phyloP scores from a whole-genome alignment of 1,139 yeast species.

The Blastobotrys petasosporus region DNA sequence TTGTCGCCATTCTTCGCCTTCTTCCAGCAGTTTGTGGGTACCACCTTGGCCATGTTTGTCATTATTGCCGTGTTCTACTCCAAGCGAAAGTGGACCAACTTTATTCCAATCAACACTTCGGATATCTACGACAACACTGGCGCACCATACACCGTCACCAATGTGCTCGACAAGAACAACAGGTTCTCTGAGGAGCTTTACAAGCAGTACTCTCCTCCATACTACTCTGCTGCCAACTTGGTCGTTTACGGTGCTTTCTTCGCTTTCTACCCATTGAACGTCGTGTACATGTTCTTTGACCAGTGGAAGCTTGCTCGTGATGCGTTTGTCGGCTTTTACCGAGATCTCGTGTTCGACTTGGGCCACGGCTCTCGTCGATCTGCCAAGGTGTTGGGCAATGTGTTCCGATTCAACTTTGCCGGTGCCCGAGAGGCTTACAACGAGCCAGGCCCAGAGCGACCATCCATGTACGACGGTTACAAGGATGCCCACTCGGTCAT shows the following conservation, averaged over 20 bases:
- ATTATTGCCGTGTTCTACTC: conserved; percentile 45
- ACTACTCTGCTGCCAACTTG: conserved; percentile 37
- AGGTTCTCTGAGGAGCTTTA: conserved; percentile 31
- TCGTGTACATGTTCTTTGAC: conserved; percentile 21
- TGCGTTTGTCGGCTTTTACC: conserved; percentile 18
- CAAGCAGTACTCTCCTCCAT: conserved; percentile 45
- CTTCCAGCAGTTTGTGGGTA: conserved; percentile 40
- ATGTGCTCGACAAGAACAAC: conserved; percentile 35
- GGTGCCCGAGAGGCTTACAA: conserved; percentile 3
- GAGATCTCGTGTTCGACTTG: conserved; percentile 5
- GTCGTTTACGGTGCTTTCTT: conserved; percentile 34
- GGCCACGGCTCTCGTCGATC: background rate
- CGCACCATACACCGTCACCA: conserved; percentile 38
- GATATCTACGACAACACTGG: conserved; percentile 46
- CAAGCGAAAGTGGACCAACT: conserved; percentile 45
- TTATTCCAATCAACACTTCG: conserved; percentile 51
- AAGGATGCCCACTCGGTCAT: conserved; percentile 14
- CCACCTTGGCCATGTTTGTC: conserved; percentile 38
- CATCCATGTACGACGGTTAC: conserved; percentile 9
- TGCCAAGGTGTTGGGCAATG: background rate
- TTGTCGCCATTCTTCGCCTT: conserved; percentile 45
- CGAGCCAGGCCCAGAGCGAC: conserved; percentile 1
- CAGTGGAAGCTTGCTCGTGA: conserved; percentile 22
- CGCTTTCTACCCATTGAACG: conserved; percentile 28
- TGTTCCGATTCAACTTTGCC: conserved; percentile 2